A percentile compares a stretch with the other conserved stretches of the same genome.
Conservation (phyloP, 2,329 filamentous ascomycete species). For the Beauveria bassiana region DNA sequence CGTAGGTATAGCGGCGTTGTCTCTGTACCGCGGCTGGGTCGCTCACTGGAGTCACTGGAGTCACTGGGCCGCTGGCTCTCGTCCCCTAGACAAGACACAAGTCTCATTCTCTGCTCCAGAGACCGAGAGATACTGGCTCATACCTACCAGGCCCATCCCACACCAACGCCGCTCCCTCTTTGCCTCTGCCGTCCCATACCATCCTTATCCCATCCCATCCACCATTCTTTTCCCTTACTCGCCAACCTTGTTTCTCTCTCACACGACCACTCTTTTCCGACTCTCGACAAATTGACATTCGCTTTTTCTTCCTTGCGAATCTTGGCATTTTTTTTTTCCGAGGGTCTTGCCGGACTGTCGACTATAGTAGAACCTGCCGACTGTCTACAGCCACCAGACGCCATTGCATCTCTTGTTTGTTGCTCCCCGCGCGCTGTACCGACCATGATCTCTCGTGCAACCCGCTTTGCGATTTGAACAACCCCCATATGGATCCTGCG, state of each 20-base stretch:
- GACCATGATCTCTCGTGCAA: conserved; percentile 2
- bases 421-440: not conserved
- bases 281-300: not conserved
- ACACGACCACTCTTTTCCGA: not conserved
- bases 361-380: not conserved
- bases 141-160: conserved; percentile 1
- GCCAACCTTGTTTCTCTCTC: conserved; percentile 1
- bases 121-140: not conserved
- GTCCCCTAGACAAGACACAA: not conserved
- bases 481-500: conserved; percentile 8
- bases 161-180: not conserved
- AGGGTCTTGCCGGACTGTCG: not conserved
- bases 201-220: conserved; percentile 1
- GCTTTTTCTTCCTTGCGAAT: not conserved
- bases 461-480: not conserved
- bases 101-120: not conserved
- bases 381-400: not conserved
- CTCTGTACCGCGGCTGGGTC: not conserved
- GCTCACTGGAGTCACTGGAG: not conserved
- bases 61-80: not conserved
- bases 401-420: not conserved
- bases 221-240: not conserved
- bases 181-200: not conserved
- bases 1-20: not conserved
- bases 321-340: not conserved